phyloP scores from a whole-genome alignment of 768 basidiomycete genomes.

The Dentipellis fragilis region DNA sequence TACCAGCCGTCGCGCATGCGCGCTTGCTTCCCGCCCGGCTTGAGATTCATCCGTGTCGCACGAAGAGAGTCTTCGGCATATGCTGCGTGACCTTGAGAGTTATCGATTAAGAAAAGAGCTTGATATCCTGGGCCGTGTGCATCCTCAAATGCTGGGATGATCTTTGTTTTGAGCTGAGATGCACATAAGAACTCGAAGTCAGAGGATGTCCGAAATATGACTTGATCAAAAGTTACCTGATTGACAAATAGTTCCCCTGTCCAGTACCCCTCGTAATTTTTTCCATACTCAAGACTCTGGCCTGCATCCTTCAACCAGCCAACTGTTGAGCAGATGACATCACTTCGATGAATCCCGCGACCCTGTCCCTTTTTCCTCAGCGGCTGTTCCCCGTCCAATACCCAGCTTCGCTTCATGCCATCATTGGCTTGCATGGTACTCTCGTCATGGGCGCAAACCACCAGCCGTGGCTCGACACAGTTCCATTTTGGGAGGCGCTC shows the following conservation, averaged over 20 bases:
- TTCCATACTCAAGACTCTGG: slow-evolving; percentile 24
- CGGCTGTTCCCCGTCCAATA: slow-evolving; percentile 22
- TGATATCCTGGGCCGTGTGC: slow-evolving; percentile 18
- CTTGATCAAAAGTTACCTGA: slow-evolving; percentile 17
- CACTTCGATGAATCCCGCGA: slow-evolving; percentile 26
- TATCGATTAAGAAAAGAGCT: slow-evolving; percentile 29
- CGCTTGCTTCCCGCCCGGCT: slow-evolving; percentile 30
- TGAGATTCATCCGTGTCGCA: slow-evolving; percentile 25
- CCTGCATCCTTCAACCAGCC: slow-evolving; percentile 13
- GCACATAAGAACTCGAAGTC: background rate
- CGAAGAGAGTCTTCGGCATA: slow-evolving; percentile 28
- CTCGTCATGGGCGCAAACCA: slow-evolving; percentile 25
- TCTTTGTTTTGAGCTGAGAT: slow-evolving; percentile 14
- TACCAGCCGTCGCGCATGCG: slow-evolving; percentile 24
- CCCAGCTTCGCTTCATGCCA: slow-evolving; percentile 24
- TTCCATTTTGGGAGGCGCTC: background rate
- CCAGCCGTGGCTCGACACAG: slow-evolving; percentile 14
- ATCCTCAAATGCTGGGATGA: slow-evolving; percentile 14
- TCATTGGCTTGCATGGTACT: slow-evolving; percentile 33
- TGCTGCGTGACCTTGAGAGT: slow-evolving; percentile 32
- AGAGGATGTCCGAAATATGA: background rate
- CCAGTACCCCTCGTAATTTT: slow-evolving; percentile 33
- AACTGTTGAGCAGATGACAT: slow-evolving; percentile 26
- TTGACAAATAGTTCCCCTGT: slow-evolving; percentile 23
- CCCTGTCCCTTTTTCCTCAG: slow-evolving; percentile 30